Evolutionary conservation across 2,329 filamentous ascomycete species (phyloP).

Genomic region (Bisporella sp.): DNA sequence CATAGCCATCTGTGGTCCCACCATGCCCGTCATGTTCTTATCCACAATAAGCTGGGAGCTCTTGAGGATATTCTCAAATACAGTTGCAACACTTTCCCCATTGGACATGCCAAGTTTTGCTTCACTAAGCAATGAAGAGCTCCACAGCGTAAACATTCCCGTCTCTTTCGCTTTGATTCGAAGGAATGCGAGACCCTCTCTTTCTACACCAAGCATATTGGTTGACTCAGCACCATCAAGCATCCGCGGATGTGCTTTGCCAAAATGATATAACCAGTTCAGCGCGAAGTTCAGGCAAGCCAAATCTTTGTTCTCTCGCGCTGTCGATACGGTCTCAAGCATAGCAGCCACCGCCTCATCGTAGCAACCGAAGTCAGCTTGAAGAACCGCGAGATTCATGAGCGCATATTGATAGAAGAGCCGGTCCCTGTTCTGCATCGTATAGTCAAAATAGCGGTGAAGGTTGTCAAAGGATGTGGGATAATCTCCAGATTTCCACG

Average conservation of each 20-base stretch:
- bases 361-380: conserved; percentile 91
- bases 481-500: conserved; percentile 88
- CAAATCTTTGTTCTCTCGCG: conserved; percentile 87
- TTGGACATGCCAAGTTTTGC: conserved; percentile 71
- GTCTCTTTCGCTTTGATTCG: conserved; percentile 80
- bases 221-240: conserved; percentile 63
- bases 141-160: conserved; percentile 79
- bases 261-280: conserved; percentile 93
- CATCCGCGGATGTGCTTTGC: conserved; percentile 74
- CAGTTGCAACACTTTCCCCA: conserved; percentile 55
- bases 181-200: conserved; percentile 76
- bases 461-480: conserved; percentile 83
- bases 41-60: conserved; percentile 77
- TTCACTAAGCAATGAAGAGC: conserved; percentile 77
- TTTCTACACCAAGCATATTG: conserved; percentile 69
- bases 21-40: conserved; percentile 64
- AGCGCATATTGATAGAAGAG: conserved; percentile 92
- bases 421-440: conserved; percentile 76
- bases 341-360: conserved; percentile 88
- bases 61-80: conserved; percentile 74
- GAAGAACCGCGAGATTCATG: conserved; percentile 85
- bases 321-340: conserved; percentile 91
- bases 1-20: conserved; percentile 68
- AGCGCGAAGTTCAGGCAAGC: conserved; percentile 90
- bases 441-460: conserved; percentile 95